Evolutionary conservation across 106 monocot genomes (phyloP).

Genomic region (Acorus calamus): DNA sequence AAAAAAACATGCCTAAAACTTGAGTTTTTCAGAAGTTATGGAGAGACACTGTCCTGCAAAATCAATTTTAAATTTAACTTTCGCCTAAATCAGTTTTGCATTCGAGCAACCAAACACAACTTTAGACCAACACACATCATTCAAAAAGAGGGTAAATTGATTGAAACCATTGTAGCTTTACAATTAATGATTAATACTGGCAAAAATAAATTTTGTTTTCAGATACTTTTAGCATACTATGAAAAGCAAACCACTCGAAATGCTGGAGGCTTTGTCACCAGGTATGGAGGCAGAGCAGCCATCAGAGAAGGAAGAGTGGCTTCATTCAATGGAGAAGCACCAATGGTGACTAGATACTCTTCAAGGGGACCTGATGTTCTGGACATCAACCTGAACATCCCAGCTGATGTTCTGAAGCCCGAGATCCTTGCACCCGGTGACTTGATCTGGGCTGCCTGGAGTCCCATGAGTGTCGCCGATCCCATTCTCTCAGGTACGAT

Average conservation of each 20-base stretch:
- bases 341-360: slow-evolving; percentile 44
- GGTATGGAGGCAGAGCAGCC: slow-evolving; percentile 33
- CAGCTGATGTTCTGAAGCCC: slow-evolving; percentile 68
- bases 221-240: slow-evolving; percentile 58
- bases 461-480: slow-evolving; percentile 31
- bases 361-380: slow-evolving; percentile 66
- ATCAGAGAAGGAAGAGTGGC: slow-evolving; percentile 58
- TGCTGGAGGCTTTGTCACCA: slow-evolving; percentile 3
- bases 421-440: slow-evolving; percentile 67
- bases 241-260: slow-evolving; percentile 31
- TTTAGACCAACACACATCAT: too few species aligned
- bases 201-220: neutral
- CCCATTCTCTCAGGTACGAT: slow-evolving; percentile 35
- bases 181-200: neutral
- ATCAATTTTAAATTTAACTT: too few species aligned
- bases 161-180: too few species aligned
- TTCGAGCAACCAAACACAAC: too few species aligned
- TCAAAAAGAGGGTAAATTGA: too few species aligned
- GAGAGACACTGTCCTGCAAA: too few species aligned
- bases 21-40: too few species aligned
- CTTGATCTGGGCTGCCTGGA: slow-evolving; percentile 88
- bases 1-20: too few species aligned
- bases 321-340: slow-evolving; percentile 17
- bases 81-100: too few species aligned
- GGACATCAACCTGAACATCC: slow-evolving; percentile 11